Base-by-base conservation (phyloP, 352 stramenopile genomes). In the Aphanomyces cochlioides region DNA sequence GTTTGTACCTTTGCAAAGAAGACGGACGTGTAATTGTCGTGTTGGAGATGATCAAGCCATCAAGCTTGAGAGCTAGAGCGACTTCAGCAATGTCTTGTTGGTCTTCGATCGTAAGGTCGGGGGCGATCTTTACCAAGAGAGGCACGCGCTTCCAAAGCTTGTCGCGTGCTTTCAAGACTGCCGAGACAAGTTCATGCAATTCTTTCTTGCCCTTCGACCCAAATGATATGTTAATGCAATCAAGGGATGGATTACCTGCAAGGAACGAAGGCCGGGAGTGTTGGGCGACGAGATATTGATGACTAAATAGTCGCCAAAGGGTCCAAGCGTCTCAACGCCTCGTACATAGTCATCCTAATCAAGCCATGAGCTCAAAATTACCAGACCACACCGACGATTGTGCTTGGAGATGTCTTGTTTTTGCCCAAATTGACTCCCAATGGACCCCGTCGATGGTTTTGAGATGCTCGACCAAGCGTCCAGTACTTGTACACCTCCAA, bases 251-350 rank as follows among this genome's bases (percentile, higher is more conserved):
- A 0, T 40, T 66, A 67, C 84, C 73, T 95, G 87, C 21, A 95
- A 67, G 4, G 87, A 85, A 4, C 87, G 84, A n/a, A 95, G 74
- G 1, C 87, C 87, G 0, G 96, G 95, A 4, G 94, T 98, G 81
- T 99, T 99, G 38, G 96, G 97, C 57, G 85, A 96, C n/a, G 92
- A 98, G 40, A 99, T 90, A 73, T 99, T 99, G 28, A 99, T 93
- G 15, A 99, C 97, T 12, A 99, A 72, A 76, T 99, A 99, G 76
- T 99, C 96, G 7, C 92, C 96, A 72, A 92, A 98, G 45, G 93
- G 91, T 59, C 90, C 96, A 0, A 99, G 80, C 56, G 85, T 77
- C 13, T 85, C 67, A 34, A 99, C 98, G 17, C 95, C 95, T 39
- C 78, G 76, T 40, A 93, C 83, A 78, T 98, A 98, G 77, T 99